Evolutionary conservation across 257 asterid genomes (phyloP).

Genomic region (Apocynum venetum): DNA sequence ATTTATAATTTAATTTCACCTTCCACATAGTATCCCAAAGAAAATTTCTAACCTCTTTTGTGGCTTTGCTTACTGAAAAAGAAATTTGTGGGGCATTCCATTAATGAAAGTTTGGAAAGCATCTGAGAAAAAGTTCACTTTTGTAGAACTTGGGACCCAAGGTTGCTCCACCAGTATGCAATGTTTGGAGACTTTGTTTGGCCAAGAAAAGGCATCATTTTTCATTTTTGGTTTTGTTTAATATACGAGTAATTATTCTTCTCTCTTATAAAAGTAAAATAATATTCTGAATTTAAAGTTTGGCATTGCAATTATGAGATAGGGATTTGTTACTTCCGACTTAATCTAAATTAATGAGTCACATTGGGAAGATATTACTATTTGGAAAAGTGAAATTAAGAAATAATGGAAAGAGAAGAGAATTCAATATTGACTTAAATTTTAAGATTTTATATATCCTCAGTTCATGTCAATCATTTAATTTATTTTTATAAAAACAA

Average conservation of each 20-base stretch:
- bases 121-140: background rate
- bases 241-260: no score
- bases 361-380: background rate
- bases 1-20: no score
- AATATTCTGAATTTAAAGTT: background rate
- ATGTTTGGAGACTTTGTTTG: background rate
- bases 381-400: background rate
- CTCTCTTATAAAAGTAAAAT: no score
- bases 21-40: no score
- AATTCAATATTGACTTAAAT: no score
- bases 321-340: no score
- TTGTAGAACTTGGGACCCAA: constrained; percentile 15
- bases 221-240: no score
- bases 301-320: no score
- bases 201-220: background rate
- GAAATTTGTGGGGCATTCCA: constrained; percentile 9
- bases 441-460: no score
- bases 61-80: constrained; percentile 5
- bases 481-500: no score
- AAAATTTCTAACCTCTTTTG: no score
- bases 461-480: no score
- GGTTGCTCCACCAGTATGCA: constrained; percentile 4
- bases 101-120: constrained; percentile 5
- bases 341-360: background rate
- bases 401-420: background rate